Conservation (phyloP, 176 grass and related monocot species). For the Oryza longistaminata region DNA sequence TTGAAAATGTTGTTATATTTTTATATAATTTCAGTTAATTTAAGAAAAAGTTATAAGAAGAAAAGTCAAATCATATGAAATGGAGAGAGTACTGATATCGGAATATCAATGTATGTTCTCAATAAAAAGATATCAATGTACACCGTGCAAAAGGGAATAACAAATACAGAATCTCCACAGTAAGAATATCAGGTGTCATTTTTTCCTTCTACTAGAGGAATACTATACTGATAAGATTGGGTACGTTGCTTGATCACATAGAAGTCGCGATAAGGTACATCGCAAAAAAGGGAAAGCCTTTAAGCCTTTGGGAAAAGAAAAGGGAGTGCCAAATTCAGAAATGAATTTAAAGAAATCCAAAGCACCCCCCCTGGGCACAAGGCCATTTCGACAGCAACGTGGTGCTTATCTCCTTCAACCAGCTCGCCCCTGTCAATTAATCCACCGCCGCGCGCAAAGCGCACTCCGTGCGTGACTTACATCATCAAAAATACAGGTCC, state of each 20-base stretch:
- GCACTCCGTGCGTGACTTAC: no score
- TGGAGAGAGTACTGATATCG: neutral
- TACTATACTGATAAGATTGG: neutral
- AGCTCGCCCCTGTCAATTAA: neutral
- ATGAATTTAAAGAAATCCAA: neutral
- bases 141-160: no score
- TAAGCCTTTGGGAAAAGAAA: neutral
- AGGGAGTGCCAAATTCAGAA: neutral
- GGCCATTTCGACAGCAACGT: constrained; percentile 33
- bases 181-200: neutral
- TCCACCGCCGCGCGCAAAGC: neutral
- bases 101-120: no score
- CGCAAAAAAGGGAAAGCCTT: neutral
- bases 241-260: neutral
- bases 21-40: no score
- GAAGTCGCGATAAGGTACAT: neutral
- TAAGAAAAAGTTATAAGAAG: no score
- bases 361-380: neutral
- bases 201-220: no score
- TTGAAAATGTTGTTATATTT: no score
- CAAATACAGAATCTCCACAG: neutral
- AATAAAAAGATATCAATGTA: no score
- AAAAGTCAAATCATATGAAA: no score
- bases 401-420: constrained; percentile 32
- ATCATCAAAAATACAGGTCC: no score